Evolutionary conservation across 352 stramenopile species (phyloP), one percentile per base, ranked within the genome.

Genomic region (Phytophthora idaei): DNA sequence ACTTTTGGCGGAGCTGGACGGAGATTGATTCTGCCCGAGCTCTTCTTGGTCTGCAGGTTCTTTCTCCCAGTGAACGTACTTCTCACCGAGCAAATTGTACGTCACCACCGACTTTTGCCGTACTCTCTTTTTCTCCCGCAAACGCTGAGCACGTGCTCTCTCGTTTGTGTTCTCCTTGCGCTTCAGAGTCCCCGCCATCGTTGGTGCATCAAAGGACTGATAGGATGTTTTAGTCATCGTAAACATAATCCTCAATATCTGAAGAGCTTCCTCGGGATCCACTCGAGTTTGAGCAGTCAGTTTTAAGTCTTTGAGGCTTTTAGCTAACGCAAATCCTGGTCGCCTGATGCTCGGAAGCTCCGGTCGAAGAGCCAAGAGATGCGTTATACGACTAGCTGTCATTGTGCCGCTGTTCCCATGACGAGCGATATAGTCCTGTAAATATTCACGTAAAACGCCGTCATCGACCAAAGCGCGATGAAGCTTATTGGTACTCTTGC

Each of bases 31-130:
- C 6, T 37, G 48, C 3, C 17, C 32, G n/a, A 4, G 2, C 0
- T n/a, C 7, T 37, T 34, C 34, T 37, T 45, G 2, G 9, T 73
- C 36, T 45, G 63, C 6, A 49, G 44, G 39, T 2, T 39, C 29
- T 31, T 66, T 39, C 12, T 84, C 69, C 81, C 81, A 92, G 21
- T 71, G 78, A 58, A 90, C 74, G 7, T 65, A 77, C 39, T 90
- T 90, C 50, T 92, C 84, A 4, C 84, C 84, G 5, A 92, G 70
- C 15, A 83, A 71, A 49, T 90, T 92, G 57, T 89, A 92, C 0
- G 76, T 76, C 5, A 92, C 73, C 27, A 90, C 69, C 7, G 80
- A 54, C 31, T 81, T 78, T 10, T 66, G 74, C 36, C 62, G 57
- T 7, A 37, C 28, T 47, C 73, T 51, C 1, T 54, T 48, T 29